phyloP scores from a whole-genome alignment of 495 filamentous ascomycete genomes.

The Aspergillus homomorphus region DNA sequence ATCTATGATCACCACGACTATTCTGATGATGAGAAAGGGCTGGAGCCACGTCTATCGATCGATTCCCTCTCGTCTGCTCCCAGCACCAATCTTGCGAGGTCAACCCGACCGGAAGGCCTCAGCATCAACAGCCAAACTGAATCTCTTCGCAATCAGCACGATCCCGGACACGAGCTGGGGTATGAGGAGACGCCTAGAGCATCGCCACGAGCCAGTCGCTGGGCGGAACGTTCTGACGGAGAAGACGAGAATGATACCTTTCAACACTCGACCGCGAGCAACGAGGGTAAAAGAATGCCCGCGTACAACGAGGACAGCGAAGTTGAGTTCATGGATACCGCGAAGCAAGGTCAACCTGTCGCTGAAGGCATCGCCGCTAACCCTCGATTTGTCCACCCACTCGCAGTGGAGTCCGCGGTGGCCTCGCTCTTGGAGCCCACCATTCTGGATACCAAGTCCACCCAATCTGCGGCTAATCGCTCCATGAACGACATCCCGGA shows the following conservation, averaged over 20 bases:
- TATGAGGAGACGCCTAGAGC: slow-evolving; percentile 36
- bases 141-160: slow-evolving; percentile 38
- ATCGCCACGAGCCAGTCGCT: slow-evolving; percentile 39
- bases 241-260: slow-evolving; percentile 51
- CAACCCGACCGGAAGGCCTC: slow-evolving; percentile 50
- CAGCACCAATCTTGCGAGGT: slow-evolving; percentile 52
- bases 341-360: slow-evolving; percentile 65
- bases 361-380: slow-evolving; percentile 62
- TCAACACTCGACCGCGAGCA: slow-evolving; percentile 48
- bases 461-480: slow-evolving; percentile 31
- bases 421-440: slow-evolving; percentile 83
- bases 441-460: slow-evolving; percentile 44
- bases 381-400: slow-evolving; percentile 67
- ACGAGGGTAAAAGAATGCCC: slow-evolving; percentile 55
- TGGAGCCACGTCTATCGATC: slow-evolving; percentile 46
- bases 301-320: slow-evolving; percentile 70
- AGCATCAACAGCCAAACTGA: slow-evolving; percentile 49
- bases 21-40: slow-evolving; percentile 26
- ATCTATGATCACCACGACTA: slow-evolving; percentile 17
- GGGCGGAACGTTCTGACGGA: slow-evolving; percentile 47
- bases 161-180: slow-evolving; percentile 35
- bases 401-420: slow-evolving; percentile 81
- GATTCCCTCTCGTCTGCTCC: slow-evolving; percentile 52
- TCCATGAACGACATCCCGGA: slow-evolving; percentile 34
- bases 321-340: slow-evolving; percentile 53